These are phyloP conservation scores for Hericium coralloides DNA, from an alignment of 768 basidiomycete genomes.

Conservation along the genomic window DNA sequence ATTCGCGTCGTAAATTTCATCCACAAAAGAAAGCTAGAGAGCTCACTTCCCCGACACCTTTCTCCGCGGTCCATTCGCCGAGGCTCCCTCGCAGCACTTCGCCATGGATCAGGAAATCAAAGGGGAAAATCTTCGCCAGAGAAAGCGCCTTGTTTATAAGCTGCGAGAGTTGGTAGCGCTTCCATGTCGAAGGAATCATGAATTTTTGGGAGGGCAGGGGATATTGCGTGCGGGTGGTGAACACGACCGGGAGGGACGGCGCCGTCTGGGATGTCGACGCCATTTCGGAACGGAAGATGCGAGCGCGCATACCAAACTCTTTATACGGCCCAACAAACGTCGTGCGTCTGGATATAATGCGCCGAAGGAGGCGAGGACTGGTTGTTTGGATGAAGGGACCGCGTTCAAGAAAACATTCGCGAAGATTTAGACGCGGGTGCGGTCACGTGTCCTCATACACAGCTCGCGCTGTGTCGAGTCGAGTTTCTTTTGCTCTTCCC, in stretches of 20 bases:
- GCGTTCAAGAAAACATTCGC: background rate
- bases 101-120: conserved; percentile 88
- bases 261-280: background rate
- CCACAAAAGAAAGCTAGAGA: background rate
- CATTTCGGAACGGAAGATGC: background rate
- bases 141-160: conserved; percentile 91
- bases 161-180: conserved; percentile 93
- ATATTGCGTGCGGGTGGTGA: conserved; percentile 67
- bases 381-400: background rate
- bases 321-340: no score
- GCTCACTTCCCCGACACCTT: conserved; percentile 62
- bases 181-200: conserved; percentile 86
- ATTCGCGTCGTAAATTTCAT: background rate
- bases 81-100: conserved; percentile 66
- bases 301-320: no score
- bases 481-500: no score
- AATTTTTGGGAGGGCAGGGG: conserved; percentile 82
- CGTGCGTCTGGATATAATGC: background rate
- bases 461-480: no score
- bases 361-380: background rate
- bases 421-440: background rate
- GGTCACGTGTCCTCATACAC: background rate
- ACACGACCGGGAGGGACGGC: conserved; percentile 50
- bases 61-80: conserved; percentile 64
- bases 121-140: conserved; percentile 68